Evolutionary conservation across 768 basidiomycete genomes (phyloP), one percentile per base, ranked within the genome.

Genomic region (button mushroom (Agaricus bisporus)): DNA sequence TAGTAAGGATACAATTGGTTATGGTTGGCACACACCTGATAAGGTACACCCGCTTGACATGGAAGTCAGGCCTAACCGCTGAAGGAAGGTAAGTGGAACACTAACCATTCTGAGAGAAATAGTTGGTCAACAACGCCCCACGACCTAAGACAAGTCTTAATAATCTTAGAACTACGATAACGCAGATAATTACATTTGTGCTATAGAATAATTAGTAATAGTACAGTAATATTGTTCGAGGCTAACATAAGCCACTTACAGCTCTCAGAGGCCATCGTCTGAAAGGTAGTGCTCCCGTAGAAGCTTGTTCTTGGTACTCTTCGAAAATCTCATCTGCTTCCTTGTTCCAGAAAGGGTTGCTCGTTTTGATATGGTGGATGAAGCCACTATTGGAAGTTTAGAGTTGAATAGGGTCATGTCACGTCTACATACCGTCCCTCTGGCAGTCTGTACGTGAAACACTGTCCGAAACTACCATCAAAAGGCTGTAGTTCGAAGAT

Each of bases 81-180:
- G 17, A 29, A 56, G 3, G 45, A 36, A 41, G 45, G 26, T 28
- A 18, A 17, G 32, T 15, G 36, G 35, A 51, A 49, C 17, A 68
- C 82, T 63, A 63, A 88, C 89, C 81, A 54, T 91, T 91, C 58
- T 91, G 89, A 12, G 89, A 91, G 60, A 91, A 91, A 61, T 91
- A 91, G 61, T 88, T 86, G 4, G 89, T 85, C 46, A 91, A 68
- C 3, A 91, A 67, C 3, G 74, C 64, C 6, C 89, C 89, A 39
- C 87, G 80, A 60, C 80, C 88, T 91, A 52, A 11, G 44, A 18
- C 20, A 52, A 56, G 54, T 49, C 56, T 39, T 51, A 38, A 41
- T 54, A 38, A 48, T 37, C 11, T 3, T 18, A 36, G 15, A 35
- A 15, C 8, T 6, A 20, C 10, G 35, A n/a, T n/a, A 5, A 12